Base-by-base conservation (phyloP, 2,329 filamentous ascomycete genomes). In the Massarina eburnea region DNA sequence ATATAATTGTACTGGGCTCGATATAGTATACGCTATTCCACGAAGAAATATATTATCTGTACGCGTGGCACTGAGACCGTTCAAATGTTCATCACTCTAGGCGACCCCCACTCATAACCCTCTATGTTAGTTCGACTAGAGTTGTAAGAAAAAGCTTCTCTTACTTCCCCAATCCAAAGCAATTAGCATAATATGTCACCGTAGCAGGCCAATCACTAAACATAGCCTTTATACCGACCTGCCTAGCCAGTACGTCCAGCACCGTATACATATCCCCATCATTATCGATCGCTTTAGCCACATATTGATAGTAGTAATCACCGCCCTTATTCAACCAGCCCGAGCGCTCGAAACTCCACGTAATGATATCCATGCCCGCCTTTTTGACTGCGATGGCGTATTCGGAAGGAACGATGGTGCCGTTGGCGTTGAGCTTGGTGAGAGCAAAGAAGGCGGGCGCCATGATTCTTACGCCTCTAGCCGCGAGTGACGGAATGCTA, bases 171-270 rank as follows among this genome's bases (percentile, higher is more conserved):
- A 73, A 48, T 1, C 72, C 78, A 53, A 88, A 82, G 70, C 85
- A 89, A 58, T 86, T 89, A 52, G 84, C 85, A 67, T 86, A 89
- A 54, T 85, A 88, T 0, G 83, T 86, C 7, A 82, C 78, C 0
- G 84, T 86, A 9, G 82, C 80, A 14, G 80, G 79, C 86, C 85
- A 89, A 64, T 89, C 86, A 3, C 80, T 79, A 57, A 89, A 89
- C 50, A 89, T 76, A 4, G 76, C 83, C 22, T 72, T 67, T 12
- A 86, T 80, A 1, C 80, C 79, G 8, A 88, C 79, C 56, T 88
- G 70, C 52, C 77, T 73, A 2, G 75, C 79, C 48, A 89, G 70
- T 1, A 86, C 82, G 55, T 89, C 79, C 29, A 89, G 63, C n/a
- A 88, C 73, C 20, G 76, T 79, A 59, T 80, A 88, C 59, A 68